phyloP scores from a whole-genome alignment of 345 rosid genomes.

The Melaleuca quinquenervia region DNA sequence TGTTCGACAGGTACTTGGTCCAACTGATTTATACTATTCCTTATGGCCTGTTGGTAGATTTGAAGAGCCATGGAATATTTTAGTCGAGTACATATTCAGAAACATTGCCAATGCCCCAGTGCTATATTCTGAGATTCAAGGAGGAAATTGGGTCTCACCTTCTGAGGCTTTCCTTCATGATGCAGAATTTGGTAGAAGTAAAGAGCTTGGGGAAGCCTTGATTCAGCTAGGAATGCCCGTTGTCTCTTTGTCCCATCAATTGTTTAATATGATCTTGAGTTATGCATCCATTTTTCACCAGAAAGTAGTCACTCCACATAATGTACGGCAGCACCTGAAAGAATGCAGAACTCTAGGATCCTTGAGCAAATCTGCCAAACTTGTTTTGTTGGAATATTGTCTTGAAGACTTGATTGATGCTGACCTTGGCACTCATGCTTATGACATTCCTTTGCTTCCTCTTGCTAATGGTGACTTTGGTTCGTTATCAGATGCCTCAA shows the following conservation, averaged over 20 bases:
- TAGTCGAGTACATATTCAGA: conserved; percentile 72
- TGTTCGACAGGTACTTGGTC: conserved; percentile 53
- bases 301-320: conserved; percentile 81
- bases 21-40: conserved; percentile 54
- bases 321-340: conserved; percentile 62
- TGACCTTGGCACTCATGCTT: conserved; percentile 48
- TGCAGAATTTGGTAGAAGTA: conserved; percentile 52
- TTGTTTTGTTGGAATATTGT: conserved; percentile 81
- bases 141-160: conserved; percentile 81
- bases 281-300: conserved; percentile 44
- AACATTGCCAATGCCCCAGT: conserved; percentile 47
- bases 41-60: conserved; percentile 77
- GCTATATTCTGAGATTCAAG: conserved; percentile 55
- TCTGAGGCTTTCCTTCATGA: conserved; percentile 81
- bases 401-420: conserved; percentile 83
- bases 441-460: conserved; percentile 66
- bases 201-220: conserved; percentile 69
- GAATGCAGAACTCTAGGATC: conserved; percentile 33
- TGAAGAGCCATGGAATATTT: conserved; percentile 92
- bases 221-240: conserved; percentile 75
- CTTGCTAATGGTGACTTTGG: conserved; percentile 82
- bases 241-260: conserved; percentile 55
- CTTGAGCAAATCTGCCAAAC: conserved; percentile 50
- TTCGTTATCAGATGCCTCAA: conserved; percentile 38
- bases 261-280: conserved; percentile 68